Conservation (phyloP, 805 yeast genomes). For the Candida qinlingensis region DNA sequence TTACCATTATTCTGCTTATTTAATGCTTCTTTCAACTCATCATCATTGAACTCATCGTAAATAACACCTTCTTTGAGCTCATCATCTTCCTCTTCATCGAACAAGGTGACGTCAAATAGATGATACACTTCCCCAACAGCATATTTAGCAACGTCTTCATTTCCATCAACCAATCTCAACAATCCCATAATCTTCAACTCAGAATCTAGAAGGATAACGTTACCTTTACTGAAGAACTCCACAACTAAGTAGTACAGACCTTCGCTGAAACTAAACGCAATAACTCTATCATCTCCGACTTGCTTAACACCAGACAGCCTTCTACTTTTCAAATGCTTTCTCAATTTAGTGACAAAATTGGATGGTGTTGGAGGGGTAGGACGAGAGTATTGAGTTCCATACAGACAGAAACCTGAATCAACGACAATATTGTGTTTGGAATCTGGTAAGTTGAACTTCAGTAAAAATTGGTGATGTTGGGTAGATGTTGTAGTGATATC, state of each 20-base stretch:
- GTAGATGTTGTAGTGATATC: conserved; percentile 48
- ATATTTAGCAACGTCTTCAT: conserved; percentile 55
- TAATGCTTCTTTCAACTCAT: conserved; percentile 27
- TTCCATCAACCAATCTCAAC: conserved; percentile 74
- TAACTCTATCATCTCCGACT: conserved; percentile 74
- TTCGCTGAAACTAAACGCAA: conserved; percentile 80
- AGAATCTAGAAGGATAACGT: conserved; percentile 70
- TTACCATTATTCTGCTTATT: conserved; percentile 23
- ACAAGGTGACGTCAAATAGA: conserved; percentile 51
- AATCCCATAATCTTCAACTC: conserved; percentile 62
- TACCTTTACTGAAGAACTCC: conserved; percentile 95
- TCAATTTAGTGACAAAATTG: conserved; percentile 74
- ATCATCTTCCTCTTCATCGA: conserved; percentile 23
- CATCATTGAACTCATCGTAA: conserved; percentile 1
- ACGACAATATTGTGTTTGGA: conserved; percentile 69
- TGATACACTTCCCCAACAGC: conserved; percentile 72
- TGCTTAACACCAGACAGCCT: conserved; percentile 70
- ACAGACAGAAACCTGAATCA: conserved; percentile 83
- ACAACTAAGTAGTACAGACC: conserved; percentile 72
- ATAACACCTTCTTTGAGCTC: not conserved
- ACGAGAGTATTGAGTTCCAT: conserved; percentile 74
- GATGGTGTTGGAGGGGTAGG: conserved; percentile 80
- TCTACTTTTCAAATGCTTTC: conserved; percentile 81
- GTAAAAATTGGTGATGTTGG: conserved; percentile 64
- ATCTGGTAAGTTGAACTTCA: conserved; percentile 81